A percentile compares a stretch with the other conserved stretches of the same genome.
Evolutionary conservation across 306 rosid genomes (phyloP).

Genomic region (Trifolium subterraneum): DNA sequence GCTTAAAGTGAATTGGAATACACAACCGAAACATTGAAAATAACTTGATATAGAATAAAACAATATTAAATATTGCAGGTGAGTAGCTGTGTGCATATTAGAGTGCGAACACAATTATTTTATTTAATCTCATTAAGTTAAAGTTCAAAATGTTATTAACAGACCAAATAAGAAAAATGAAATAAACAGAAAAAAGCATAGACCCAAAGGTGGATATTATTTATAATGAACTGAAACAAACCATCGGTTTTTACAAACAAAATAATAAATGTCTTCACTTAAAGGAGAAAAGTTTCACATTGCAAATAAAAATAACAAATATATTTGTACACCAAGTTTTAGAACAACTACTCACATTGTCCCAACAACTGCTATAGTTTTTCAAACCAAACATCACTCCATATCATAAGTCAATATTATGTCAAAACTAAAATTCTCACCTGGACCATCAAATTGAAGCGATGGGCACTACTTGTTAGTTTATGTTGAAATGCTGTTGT

Average conservation of each 20-base stretch:
- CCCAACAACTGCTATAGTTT: slow-evolving; percentile 14
- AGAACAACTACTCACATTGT: slow-evolving; percentile 29
- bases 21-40: slow-evolving; percentile 24
- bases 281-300: neutral
- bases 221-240: slow-evolving; percentile 30
- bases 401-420: slow-evolving; percentile 10
- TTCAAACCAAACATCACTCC: slow-evolving; percentile 27
- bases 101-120: slow-evolving; percentile 3
- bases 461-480: slow-evolving; percentile 94
- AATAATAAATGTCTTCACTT: slow-evolving; percentile 20
- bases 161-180: slow-evolving; percentile 31
- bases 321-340: slow-evolving; percentile 11
- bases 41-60: slow-evolving; percentile 11
- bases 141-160: slow-evolving; percentile 18
- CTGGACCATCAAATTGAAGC: slow-evolving; percentile 99
- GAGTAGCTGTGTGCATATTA: neutral
- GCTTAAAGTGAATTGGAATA: slow-evolving; percentile 31
- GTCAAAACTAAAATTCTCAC: slow-evolving; percentile 53
- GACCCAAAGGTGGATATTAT: neutral
- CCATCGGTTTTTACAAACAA: neutral
- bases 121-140: slow-evolving; percentile 16
- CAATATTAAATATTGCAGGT: slow-evolving; percentile 14
- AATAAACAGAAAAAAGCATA: slow-evolving; percentile 6
- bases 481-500: slow-evolving; percentile 77
- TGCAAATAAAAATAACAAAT: slow-evolving; percentile 30